These are phyloP conservation scores for Ochetophila trinervis DNA, from an alignment of 306 rosid species.

Conservation along the genomic window DNA sequence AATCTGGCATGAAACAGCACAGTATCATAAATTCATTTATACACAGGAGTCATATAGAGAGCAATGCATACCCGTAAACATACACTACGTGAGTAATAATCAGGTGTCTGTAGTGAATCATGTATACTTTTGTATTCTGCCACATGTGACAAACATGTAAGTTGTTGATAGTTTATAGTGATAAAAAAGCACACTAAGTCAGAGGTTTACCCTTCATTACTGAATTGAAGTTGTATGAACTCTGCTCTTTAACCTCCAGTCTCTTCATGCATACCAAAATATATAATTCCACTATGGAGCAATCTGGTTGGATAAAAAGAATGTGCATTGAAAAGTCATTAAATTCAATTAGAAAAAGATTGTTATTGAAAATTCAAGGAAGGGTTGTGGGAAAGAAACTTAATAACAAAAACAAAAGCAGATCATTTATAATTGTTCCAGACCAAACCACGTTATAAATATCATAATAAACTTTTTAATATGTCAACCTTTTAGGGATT, in stretches of 20 bases:
- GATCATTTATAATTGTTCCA: background rate
- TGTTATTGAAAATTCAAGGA: background rate
- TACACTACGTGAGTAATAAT: constrained; percentile 56
- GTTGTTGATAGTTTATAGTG: constrained; percentile 21
- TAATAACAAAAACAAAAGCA: constrained; percentile 5
- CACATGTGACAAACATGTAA: constrained; percentile 24
- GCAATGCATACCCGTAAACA: constrained; percentile 66
- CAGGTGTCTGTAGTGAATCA: constrained; percentile 61
- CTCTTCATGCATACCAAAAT: constrained; percentile 90
- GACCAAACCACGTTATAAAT: background rate
- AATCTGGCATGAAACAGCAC: background rate
- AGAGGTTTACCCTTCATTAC: constrained; percentile 67
- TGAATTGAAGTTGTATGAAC: constrained; percentile 75
- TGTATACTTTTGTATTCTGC: constrained; percentile 76
- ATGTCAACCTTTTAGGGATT: constrained; percentile 63
- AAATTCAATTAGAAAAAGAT: constrained; percentile 1
- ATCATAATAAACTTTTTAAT: background rate
- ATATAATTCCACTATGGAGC: constrained; percentile 80
- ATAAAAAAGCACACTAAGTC: constrained; percentile 22
- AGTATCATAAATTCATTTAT: constrained; percentile 11
- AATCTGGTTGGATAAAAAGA: constrained; percentile 47
- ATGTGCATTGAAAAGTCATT: constrained; percentile 12
- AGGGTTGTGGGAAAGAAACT: background rate
- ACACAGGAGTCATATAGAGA: constrained; percentile 15
- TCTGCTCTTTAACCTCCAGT: constrained; percentile 80